Evolutionary conservation across 768 basidiomycete species (phyloP), one percentile per base, ranked within the genome.

Genomic region (Trametes gibbosa): DNA sequence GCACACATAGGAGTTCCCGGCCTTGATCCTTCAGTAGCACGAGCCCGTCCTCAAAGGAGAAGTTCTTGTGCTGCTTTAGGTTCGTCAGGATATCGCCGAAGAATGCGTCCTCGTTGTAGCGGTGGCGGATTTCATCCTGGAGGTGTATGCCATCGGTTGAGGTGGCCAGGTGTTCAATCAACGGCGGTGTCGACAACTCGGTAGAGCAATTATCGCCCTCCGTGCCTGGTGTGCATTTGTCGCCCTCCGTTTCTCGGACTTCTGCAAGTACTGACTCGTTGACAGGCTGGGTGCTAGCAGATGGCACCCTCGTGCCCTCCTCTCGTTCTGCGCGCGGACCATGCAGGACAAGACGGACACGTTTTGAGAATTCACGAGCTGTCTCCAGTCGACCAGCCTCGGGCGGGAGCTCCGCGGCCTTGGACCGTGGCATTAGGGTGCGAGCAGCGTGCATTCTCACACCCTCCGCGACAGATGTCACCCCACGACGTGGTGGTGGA

Each of bases 61-160:
- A 76, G 59, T 74, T 70, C 13, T 60, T 62, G 50, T 56, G 72
- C 2, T 68, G 53, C 1, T 54, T 45, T 0, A 72, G 72, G 1
- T 66, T 62, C 8, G 51, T 45, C 0, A 73, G 2, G 5, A 77
- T 66, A 0, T 53, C n/a, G 1, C 49, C 50, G 52, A 75, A 77
- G 58, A 73, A 75, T 0, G 48, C 5, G 47, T 77, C 74, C 12
- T 70, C 61, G 0, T 1, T 13, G 42, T 76, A 76, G 6, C 62
- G 59, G 0, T 60, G 59, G 12, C 51, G 46, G 1, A 74, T 42
- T 1, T 37, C 9, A 3, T 35, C 47, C 0, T 60, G 63, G 0
- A 73, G 23, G 5, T 51, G n/a, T 23, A 59, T 21, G 7, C 47
- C 45, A 9, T 50, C 49, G 5, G 7, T 14, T 7, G 34, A 6